Evolutionary conservation across 23 red algal genomes (phyloP).

Genomic region (Gracilaria gracilis): DNA sequence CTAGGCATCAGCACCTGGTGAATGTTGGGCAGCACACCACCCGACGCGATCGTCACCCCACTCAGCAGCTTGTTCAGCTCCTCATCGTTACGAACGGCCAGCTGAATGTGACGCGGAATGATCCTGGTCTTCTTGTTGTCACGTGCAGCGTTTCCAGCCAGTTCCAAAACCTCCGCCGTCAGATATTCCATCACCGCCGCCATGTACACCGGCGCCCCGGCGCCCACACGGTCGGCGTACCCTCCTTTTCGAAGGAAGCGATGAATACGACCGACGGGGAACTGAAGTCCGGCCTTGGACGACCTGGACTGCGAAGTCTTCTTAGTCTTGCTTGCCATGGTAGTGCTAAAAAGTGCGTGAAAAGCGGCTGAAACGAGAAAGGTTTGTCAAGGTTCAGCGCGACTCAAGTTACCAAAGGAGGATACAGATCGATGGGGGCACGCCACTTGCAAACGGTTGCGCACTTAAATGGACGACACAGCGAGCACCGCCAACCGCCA

Average conservation of each 20-base stretch:
- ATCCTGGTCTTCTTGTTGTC: slow-evolving; percentile 99
- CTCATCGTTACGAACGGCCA: slow-evolving; percentile 98
- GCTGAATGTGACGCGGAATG: slow-evolving; percentile 98
- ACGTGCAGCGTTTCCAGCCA: slow-evolving; percentile 97
- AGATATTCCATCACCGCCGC: slow-evolving; percentile 99
- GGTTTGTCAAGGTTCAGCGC: too few relatives aligned
- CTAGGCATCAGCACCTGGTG: slow-evolving; percentile 93
- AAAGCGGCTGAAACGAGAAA: not conserved
- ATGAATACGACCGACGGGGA: slow-evolving; percentile 98
- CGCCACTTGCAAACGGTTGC: too few relatives aligned
- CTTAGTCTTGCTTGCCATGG: slow-evolving; percentile 50
- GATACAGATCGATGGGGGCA: too few relatives aligned
- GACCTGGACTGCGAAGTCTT: slow-evolving; percentile 86
- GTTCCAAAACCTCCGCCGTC: slow-evolving; percentile 98
- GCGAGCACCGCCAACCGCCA: not conserved
- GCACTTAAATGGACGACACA: not conserved
- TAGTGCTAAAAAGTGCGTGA: not conserved
- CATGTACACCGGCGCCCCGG: slow-evolving; percentile 98
- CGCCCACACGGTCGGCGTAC: slow-evolving; percentile 98
- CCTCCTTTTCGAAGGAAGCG: slow-evolving; percentile 92
- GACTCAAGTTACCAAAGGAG: too few relatives aligned
- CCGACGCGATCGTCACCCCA: slow-evolving; percentile 96
- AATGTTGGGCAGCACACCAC: slow-evolving; percentile 97
- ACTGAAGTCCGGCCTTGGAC: slow-evolving; percentile 98
- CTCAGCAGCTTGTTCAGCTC: slow-evolving; percentile 99